Evolutionary conservation across 345 rosid genomes (phyloP), one percentile per base, ranked within the genome.

Genomic region (Linum lewisii): DNA sequence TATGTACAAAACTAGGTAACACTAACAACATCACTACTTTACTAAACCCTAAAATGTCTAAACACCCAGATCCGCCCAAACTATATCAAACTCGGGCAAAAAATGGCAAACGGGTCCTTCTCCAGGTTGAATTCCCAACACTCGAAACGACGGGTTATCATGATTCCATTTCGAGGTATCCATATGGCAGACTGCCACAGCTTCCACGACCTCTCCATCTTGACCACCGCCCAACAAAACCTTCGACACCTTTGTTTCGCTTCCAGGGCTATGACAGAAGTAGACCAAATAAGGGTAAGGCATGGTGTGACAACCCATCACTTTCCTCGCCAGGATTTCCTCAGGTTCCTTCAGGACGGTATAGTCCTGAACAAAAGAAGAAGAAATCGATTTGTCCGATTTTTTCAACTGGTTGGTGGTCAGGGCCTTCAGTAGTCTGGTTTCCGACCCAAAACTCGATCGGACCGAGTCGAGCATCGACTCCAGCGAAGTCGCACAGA

Each of bases 101-200:
- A 85, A 64, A 53, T 91, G 96, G 56, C 96, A 91, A 29, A 87
- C 96, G 0, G 90, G 87, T 34, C 74, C 67, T 1, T 79, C 71
- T 25, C 95, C 73, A 0, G 88, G 90, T 32, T 78, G 24, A 26
- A 86, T 55, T 23, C 63, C 65, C 10, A 86, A 81, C 54, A 85
- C 72, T 2, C 64, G 79, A 66, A 91, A 91, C 5, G 92, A 79
- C n/a, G 60, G 73, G 59, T 85, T 85, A 19, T 81, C 79, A 5
- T 4, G 45, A 54, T 78, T 65, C 98, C 96, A 88, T 53, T 61
- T 72, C 19, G 96, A 81, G 2, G 95, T 88, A 51, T 91, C 85
- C 95, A 84, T 81, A 69, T 87, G 98, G 44, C 96, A 91, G 10
- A 81, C 77, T 1, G 75, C 94, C 0, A 60, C 63, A 25, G 91